A percentile compares a stretch with the other conserved stretches of the same genome.
Evolutionary conservation across 2,329 filamentous ascomycete species (phyloP).

Genomic region (Fusarium sp.): DNA sequence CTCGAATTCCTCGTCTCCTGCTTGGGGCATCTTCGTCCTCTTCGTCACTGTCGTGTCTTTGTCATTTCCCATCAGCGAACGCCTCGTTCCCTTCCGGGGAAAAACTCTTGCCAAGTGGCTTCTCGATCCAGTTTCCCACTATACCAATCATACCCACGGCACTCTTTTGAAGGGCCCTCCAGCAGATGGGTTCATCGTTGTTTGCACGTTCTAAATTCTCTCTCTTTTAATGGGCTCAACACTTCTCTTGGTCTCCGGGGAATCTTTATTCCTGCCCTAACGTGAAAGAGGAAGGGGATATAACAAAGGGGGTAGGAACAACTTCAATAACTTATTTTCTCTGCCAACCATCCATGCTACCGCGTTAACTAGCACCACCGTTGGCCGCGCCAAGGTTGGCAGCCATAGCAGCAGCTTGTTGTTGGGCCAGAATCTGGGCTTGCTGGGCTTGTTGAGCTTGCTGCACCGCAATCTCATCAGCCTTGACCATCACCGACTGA

Average conservation of each 20-base stretch:
- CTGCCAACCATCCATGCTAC: slow-evolving; percentile 16
- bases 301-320: slow-evolving; percentile 46
- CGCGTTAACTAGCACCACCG: slow-evolving; percentile 46
- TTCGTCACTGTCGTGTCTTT: slow-evolving; percentile 2
- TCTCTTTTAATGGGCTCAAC: slow-evolving; percentile 50
- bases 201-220: slow-evolving; percentile 50
- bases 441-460: slow-evolving; percentile 48
- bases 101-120: slow-evolving; percentile 4
- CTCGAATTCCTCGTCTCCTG: slow-evolving; percentile 11
- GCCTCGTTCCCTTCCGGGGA: slow-evolving; percentile 10
- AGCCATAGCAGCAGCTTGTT: slow-evolving; percentile 46
- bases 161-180: slow-evolving; percentile 45
- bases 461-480: slow-evolving; percentile 58
- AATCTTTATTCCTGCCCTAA: slow-evolving; percentile 48
- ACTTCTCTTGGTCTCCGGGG: slow-evolving; percentile 47
- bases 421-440: slow-evolving; percentile 48
- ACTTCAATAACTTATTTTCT: slow-evolving; percentile 45
- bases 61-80: not conserved
- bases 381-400: slow-evolving; percentile 41
- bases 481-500: slow-evolving; percentile 79
- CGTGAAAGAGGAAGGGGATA: slow-evolving; percentile 48
- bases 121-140: slow-evolving; percentile 26
- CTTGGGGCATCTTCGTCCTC: slow-evolving; percentile 14
- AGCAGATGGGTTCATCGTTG: slow-evolving; percentile 47
- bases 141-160: slow-evolving; percentile 45